Conservation (phyloP, 495 filamentous ascomycete species). For the Pseudoneurospora amorphoporcata region DNA sequence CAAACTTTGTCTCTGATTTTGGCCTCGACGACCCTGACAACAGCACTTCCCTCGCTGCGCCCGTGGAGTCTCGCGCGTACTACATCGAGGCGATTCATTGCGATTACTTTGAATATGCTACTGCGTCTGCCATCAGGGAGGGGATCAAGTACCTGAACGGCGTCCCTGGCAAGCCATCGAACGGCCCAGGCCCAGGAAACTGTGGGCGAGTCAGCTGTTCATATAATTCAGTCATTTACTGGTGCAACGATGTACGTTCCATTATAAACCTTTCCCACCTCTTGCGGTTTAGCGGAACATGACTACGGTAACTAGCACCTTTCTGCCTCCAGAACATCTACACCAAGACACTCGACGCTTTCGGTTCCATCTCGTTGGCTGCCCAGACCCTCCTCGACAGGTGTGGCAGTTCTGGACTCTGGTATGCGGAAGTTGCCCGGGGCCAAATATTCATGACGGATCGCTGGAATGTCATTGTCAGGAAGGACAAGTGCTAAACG, state of each 20-base stretch:
- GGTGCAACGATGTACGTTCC: conserved; percentile 22
- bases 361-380: background rate
- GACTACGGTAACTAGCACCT: too few species aligned
- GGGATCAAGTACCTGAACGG: conserved; percentile 16
- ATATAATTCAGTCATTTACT: conserved; percentile 14
- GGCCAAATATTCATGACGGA: background rate
- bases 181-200: conserved; percentile 11
- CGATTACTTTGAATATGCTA: too few species aligned
- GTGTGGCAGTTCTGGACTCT: background rate
- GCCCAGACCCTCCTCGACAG: background rate
- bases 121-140: background rate
- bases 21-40: background rate
- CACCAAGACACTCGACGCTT: background rate
- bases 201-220: conserved; percentile 20
- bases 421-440: background rate
- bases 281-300: too few species aligned
- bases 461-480: background rate
- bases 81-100: too few species aligned
- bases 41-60: background rate
- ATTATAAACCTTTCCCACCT: too few species aligned
- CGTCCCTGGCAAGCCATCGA: conserved; percentile 1
- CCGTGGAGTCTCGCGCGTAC: background rate
- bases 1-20: background rate
- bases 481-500: background rate
- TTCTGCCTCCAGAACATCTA: background rate